Evolutionary conservation across 2,329 filamentous ascomycete genomes (phyloP), one percentile per base, ranked within the genome.

Genomic region (Cladosporium sp.): DNA sequence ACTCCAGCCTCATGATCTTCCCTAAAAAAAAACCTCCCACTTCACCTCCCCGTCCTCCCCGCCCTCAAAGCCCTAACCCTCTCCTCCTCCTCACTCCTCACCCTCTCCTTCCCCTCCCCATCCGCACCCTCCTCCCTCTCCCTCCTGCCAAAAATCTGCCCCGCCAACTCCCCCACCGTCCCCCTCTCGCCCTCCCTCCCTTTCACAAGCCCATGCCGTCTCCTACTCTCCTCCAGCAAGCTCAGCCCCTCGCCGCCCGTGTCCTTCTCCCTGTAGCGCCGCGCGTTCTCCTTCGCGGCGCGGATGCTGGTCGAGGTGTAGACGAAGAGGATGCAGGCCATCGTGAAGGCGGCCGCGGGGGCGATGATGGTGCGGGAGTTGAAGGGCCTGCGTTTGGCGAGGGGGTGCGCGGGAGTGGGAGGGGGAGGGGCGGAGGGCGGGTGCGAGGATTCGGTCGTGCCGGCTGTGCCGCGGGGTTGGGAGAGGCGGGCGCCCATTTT

Each of bases 291-390:
- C 60, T 85, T 85, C 2, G 85, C 85, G 19, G 82, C 79, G 55
- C 77, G 74, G 56, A 87, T 87, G 19, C 80, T 83, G 8, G 78
- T 84, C 46, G 84, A 72, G 28, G 82, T 75, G 68, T 87, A 87
- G 33, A 77, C 69, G 66, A 79, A 81, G 32, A 83, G 74, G 18
- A 84, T 63, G 45, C 77, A 67, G 13, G 81, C 81, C 81, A 84
- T 83, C 11, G 77, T 78, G 57, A 82, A 73, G 22, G 81, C 81
- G n/a, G 80, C 81, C n/a, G 82, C 72, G 4, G 82, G 81, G 2
- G 80, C 81, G 54, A 79, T 76, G 35, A 82, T 61, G 4, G 76
- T 80, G 4, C 67, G 60, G 33, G 61, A 58, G 54, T 69, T 69
- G 62, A 68, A 60, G 18, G 55, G 57, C 2, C 59, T 66, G 13